Conservation (phyloP, 768 basidiomycete species). For the Tylopilus plumbeoviolaceoides region DNA sequence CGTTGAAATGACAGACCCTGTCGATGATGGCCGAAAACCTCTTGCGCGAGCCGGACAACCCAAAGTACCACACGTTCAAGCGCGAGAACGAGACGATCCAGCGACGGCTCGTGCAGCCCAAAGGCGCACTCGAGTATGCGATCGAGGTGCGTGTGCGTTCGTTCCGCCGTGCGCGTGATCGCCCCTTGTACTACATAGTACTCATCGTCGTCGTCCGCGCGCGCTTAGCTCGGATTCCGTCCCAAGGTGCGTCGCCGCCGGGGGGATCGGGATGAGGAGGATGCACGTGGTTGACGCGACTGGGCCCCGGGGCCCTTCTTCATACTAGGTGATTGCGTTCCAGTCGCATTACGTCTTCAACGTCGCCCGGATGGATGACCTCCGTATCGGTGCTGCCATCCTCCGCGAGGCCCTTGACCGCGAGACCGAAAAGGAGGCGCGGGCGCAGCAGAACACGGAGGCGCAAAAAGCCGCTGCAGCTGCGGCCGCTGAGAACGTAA, state of each 20-base stretch:
- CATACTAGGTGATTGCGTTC: constrained; percentile 56
- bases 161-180: too few relatives aligned
- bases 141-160: constrained; percentile 41
- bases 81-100: constrained; percentile 68
- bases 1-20: constrained; percentile 42
- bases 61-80: constrained; percentile 73
- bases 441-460: constrained; percentile 42
- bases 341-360: constrained; percentile 73
- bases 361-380: constrained; percentile 44
- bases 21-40: constrained; percentile 70
- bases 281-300: too few relatives aligned
- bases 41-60: constrained; percentile 65
- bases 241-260: constrained; percentile 47
- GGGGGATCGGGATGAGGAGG: too few relatives aligned
- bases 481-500: constrained; percentile 53
- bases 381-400: constrained; percentile 62
- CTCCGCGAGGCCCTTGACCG: constrained; percentile 58
- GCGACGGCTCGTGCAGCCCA: constrained; percentile 60
- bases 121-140: constrained; percentile 75
- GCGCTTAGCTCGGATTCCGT: constrained; percentile 62
- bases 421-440: constrained; percentile 46
- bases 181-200: too few relatives aligned
- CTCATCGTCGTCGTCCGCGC: too few relatives aligned
- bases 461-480: constrained; percentile 58
- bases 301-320: too few relatives aligned